phyloP scores from a whole-genome alignment of 2,329 filamentous ascomycete genomes.

The Aureobasidium sp. region DNA sequence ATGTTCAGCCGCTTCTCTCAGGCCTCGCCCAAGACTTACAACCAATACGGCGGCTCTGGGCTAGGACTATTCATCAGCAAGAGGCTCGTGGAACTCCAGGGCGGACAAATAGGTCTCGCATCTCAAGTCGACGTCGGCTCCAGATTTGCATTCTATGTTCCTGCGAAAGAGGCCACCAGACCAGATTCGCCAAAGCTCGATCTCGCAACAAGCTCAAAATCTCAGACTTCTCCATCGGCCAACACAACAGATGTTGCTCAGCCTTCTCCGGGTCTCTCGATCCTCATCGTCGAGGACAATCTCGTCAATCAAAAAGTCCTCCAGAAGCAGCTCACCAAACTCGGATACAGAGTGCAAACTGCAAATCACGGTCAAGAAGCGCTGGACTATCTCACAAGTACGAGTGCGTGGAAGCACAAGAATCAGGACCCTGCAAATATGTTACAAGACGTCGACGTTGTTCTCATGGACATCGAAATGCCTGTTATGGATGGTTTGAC shows the following conservation, averaged over 20 bases:
- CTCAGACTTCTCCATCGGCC: background rate
- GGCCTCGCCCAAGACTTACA: constrained; percentile 58
- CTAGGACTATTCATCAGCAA: constrained; percentile 64
- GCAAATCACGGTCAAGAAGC: constrained; percentile 25
- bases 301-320: constrained; percentile 34
- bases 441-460: background rate
- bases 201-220: background rate
- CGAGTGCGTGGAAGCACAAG: background rate
- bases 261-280: background rate
- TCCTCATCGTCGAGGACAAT: constrained; percentile 15
- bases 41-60: constrained; percentile 38
- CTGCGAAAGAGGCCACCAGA: background rate
- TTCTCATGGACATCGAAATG: constrained; percentile 49
- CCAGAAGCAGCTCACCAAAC: constrained; percentile 22
- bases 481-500: constrained; percentile 69
- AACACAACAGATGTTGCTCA: background rate
- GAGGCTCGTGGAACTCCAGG: constrained; percentile 60
- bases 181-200: background rate
- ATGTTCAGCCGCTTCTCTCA: constrained; percentile 64
- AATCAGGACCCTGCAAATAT: constrained; percentile 9
- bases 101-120: constrained; percentile 61
- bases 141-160: constrained; percentile 54
- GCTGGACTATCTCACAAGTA: constrained; percentile 16
- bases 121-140: constrained; percentile 53
- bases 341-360: constrained; percentile 22